These are phyloP conservation scores for Claviceps purpurea DNA, from an alignment of 2,329 filamentous ascomycete genomes.

Conservation along the genomic window DNA sequence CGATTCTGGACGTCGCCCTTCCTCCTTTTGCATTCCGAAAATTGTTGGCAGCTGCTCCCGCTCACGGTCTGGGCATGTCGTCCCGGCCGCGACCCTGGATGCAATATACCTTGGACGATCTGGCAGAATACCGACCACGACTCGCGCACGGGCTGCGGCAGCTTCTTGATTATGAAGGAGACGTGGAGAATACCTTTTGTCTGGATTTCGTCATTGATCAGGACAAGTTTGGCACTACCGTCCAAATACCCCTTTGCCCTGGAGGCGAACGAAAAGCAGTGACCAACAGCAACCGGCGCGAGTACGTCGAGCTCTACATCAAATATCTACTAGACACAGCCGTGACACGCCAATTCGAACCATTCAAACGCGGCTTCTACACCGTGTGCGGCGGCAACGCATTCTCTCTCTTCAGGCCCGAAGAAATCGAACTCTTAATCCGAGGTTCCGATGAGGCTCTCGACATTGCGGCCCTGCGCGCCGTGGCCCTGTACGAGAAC, in stretches of 20 bases:
- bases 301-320: slow-evolving; percentile 79
- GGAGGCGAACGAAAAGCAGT: slow-evolving; percentile 63
- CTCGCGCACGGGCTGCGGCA: slow-evolving; percentile 64
- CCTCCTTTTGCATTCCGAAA: slow-evolving; percentile 86
- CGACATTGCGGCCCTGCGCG: slow-evolving; percentile 61
- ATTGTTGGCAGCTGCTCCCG: slow-evolving; percentile 63
- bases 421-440: slow-evolving; percentile 82
- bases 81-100: slow-evolving; percentile 47
- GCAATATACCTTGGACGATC: slow-evolving; percentile 65
- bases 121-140: slow-evolving; percentile 67
- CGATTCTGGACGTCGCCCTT: slow-evolving; percentile 76
- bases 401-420: slow-evolving; percentile 71
- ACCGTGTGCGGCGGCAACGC: slow-evolving; percentile 85
- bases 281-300: slow-evolving; percentile 69
- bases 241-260: slow-evolving; percentile 56
- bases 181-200: slow-evolving; percentile 68
- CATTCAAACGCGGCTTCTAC: slow-evolving; percentile 88
- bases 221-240: slow-evolving; percentile 60
- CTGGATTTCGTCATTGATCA: slow-evolving; percentile 68
- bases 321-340: slow-evolving; percentile 66
- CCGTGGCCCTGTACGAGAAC: slow-evolving; percentile 69
- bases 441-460: slow-evolving; percentile 74
- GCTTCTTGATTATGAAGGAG: slow-evolving; percentile 69
- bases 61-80: slow-evolving; percentile 37
- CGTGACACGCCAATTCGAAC: slow-evolving; percentile 74